Base-by-base conservation (phyloP, 1,284 basidiomycete species). In the Farysia itapuensis region DNA sequence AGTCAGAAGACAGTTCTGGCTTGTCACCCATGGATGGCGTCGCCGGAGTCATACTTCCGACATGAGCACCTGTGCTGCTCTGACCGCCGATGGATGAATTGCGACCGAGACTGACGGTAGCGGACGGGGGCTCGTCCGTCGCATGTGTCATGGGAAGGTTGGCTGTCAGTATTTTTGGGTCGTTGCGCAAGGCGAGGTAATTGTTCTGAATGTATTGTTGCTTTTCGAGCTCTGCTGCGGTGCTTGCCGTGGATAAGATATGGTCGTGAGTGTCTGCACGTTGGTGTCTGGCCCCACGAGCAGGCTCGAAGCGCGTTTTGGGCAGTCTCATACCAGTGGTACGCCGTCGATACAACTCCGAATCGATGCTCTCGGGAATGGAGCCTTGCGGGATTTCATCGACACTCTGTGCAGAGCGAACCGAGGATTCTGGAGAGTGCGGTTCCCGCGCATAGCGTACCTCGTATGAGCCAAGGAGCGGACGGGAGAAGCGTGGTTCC, bases 1-100 rank as follows among this genome's bases (percentile, higher is more conserved):
- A 35, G 26, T 67, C 64, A 11, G 67, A 65, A 9, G 61, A 61
- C n/a, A 70, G 47, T 39, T 65, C 51, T 11, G 52, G 61, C 24
- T 44, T 52, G 26, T 61, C 52, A 31, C 46, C 56, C 11, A 65
- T 29, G 15, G 64, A 67, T 7, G 67, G 67, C 12, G 67, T 70
- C 24, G 52, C 52, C 4, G 51, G 40, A 25, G 51, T 56, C 13
- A 61, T 67, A 37, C 66, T 66, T n/a, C 45, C 30, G 19, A 50
- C 30, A 4, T 45, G 43, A 9, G 49, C 53, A 15, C 47, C 37
- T 3, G 54, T 51, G 43, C 54, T 50, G 44, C 57, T 64, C 13
- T 39, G 43, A 18, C 44, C 43, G 28, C 53, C 48, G 5, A 50
- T 23, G 13, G 65, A 68, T 0, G 59, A 38, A 22, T 57, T 44